These are phyloP conservation scores for Immersiporthe knoxdaviesiana DNA, from an alignment of 2,329 filamentous ascomycete species.

Conservation along the genomic window DNA sequence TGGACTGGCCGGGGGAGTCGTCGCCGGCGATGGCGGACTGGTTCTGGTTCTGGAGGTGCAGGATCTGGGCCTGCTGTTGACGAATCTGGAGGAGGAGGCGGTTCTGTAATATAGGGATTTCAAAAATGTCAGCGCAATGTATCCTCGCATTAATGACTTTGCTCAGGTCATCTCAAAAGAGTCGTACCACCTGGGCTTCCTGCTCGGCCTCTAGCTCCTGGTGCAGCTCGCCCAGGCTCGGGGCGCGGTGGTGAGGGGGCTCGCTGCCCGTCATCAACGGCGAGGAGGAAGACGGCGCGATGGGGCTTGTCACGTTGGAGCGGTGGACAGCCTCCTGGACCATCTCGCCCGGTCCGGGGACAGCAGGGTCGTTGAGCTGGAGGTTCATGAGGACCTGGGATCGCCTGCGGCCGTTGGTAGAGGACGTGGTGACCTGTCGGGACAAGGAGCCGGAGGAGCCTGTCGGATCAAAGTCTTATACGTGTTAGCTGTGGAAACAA, in stretches of 20 bases:
- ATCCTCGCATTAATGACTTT: no score
- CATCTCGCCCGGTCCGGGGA: slow-evolving; percentile 73
- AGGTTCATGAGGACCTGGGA: slow-evolving; percentile 75
- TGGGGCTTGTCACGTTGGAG: slow-evolving; percentile 37
- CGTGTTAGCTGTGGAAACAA: no score
- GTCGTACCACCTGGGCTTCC: slow-evolving; percentile 72
- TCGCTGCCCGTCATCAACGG: slow-evolving; percentile 51
- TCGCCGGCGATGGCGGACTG: slow-evolving; percentile 44
- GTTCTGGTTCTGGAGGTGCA: slow-evolving; percentile 57
- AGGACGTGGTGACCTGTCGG: slow-evolving; percentile 26
- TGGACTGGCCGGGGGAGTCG: slow-evolving; percentile 41
- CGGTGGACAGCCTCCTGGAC: slow-evolving; percentile 47
- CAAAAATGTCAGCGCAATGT: background rate
- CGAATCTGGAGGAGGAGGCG: slow-evolving; percentile 77
- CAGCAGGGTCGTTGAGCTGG: slow-evolving; percentile 69
- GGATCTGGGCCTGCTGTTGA: slow-evolving; percentile 72
- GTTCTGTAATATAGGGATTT: slow-evolving; percentile 56
- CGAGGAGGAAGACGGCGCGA: slow-evolving; percentile 20
- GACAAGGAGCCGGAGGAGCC: slow-evolving; percentile 28
- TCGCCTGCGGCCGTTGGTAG: slow-evolving; percentile 57
- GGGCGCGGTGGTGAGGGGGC: slow-evolving; percentile 67
- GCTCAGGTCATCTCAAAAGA: background rate
- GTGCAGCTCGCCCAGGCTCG: slow-evolving; percentile 76
- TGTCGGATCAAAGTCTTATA: slow-evolving; percentile 11
- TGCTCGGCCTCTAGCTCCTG: slow-evolving; percentile 81